Conservation (phyloP, 2,329 filamentous ascomycete genomes). For the Claviceps monticola region DNA sequence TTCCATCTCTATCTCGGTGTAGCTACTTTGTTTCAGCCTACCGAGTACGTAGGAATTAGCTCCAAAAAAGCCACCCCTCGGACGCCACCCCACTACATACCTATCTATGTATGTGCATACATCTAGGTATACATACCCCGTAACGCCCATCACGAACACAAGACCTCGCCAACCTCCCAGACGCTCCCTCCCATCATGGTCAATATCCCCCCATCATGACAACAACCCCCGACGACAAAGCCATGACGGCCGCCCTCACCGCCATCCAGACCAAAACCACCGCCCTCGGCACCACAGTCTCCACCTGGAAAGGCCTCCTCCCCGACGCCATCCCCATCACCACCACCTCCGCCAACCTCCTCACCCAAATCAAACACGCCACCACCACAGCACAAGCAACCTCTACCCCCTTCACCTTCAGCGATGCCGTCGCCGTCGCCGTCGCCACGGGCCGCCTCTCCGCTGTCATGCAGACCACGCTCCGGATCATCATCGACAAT, state of each 20-base stretch:
- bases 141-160: too few species aligned
- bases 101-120: too few species aligned
- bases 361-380: conserved; percentile 25
- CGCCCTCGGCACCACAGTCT: conserved; percentile 20
- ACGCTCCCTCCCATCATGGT: too few species aligned
- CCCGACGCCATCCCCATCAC: conserved; percentile 27
- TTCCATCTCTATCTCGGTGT: too few species aligned
- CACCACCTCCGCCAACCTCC: conserved; percentile 22
- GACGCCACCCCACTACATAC: too few species aligned
- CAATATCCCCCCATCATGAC: background rate
- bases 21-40: too few species aligned
- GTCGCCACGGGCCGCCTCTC: conserved; percentile 21
- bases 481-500: conserved; percentile 22
- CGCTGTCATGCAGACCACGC: conserved; percentile 22
- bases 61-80: too few species aligned
- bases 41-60: too few species aligned
- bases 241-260: conserved; percentile 16
- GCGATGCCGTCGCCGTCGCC: conserved; percentile 26
- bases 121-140: too few species aligned
- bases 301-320: conserved; percentile 24
- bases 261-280: conserved; percentile 20
- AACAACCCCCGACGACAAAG: conserved; percentile 4
- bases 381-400: conserved; percentile 19
- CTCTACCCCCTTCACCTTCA: conserved; percentile 23
- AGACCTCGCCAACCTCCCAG: too few species aligned